Conservation (phyloP, 2,329 filamentous ascomycete species). For the Neonectria neomacrospora region DNA sequence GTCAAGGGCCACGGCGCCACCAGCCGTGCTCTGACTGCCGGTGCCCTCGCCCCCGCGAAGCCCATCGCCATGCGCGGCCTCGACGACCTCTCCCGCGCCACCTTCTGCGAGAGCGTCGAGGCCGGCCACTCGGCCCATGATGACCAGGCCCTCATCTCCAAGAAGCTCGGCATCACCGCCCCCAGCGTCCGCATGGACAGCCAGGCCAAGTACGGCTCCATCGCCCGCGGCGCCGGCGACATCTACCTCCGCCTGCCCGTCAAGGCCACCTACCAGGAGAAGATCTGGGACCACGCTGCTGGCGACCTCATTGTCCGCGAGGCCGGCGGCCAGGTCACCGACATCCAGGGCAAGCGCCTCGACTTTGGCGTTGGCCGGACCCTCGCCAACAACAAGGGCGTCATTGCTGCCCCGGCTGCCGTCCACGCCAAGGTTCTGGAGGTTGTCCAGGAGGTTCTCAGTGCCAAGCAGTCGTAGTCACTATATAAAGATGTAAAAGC, state of each 20-base stretch:
- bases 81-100: slow-evolving; percentile 78
- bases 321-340: slow-evolving; percentile 91
- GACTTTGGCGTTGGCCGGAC: slow-evolving; percentile 91
- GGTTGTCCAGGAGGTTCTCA: slow-evolving; percentile 84
- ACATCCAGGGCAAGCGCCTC: slow-evolving; percentile 84
- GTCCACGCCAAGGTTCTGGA: slow-evolving; percentile 81
- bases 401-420: slow-evolving; percentile 84
- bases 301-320: slow-evolving; percentile 95
- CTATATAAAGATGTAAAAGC: background rate
- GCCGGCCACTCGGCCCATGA: slow-evolving; percentile 90
- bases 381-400: slow-evolving; percentile 89
- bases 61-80: slow-evolving; percentile 84
- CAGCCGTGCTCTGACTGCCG: slow-evolving; percentile 75
- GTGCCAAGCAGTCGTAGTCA: slow-evolving; percentile 44
- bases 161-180: slow-evolving; percentile 85
- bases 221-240: slow-evolving; percentile 92
- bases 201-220: slow-evolving; percentile 96
- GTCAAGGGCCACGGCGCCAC: slow-evolving; percentile 82
- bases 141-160: slow-evolving; percentile 83
- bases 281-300: slow-evolving; percentile 99
- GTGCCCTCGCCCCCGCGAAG: slow-evolving; percentile 64
- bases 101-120: slow-evolving; percentile 97
- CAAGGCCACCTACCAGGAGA: slow-evolving; percentile 91
- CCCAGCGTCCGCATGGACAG: slow-evolving; percentile 97
- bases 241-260: slow-evolving; percentile 92